Conservation (phyloP, 352 stramenopile species). For the Elongisporangium anandrum region DNA sequence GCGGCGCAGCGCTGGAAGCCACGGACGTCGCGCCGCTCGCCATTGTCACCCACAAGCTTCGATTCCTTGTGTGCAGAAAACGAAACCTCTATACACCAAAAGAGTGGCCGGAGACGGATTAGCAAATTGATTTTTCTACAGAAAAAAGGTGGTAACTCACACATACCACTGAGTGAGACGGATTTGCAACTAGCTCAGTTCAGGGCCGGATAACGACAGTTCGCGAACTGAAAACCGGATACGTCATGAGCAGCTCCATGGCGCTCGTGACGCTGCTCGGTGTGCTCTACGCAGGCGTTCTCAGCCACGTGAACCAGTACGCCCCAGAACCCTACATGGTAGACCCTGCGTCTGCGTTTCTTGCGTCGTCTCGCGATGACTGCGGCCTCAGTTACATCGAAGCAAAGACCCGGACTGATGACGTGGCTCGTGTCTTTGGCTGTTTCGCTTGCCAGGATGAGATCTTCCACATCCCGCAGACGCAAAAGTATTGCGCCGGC, state of each 20-base stretch:
- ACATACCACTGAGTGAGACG: background rate
- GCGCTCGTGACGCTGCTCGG: constrained; percentile 12
- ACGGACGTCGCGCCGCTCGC: background rate
- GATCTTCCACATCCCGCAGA: constrained; percentile 81
- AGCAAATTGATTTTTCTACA: background rate
- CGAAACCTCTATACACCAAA: background rate
- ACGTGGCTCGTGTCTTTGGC: constrained; percentile 1
- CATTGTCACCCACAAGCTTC: background rate
- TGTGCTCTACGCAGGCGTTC: constrained; percentile 19
- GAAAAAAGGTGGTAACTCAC: background rate
- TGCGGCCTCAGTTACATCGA: background rate
- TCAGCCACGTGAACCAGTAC: constrained; percentile 28
- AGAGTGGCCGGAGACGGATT: background rate
- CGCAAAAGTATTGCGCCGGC: constrained; percentile 74
- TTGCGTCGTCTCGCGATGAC: background rate
- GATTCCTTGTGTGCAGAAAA: background rate
- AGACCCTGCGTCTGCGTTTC: background rate
- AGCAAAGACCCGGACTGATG: background rate
- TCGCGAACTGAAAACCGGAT: background rate
- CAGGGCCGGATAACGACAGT: background rate
- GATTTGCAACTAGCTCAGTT: background rate
- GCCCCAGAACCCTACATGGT: constrained; percentile 68
- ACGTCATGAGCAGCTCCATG: constrained; percentile 2
- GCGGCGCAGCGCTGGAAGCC: background rate
- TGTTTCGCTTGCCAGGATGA: constrained; percentile 53